Evolutionary conservation across 1,139 yeast species (phyloP), one percentile per base, ranked within the genome.

Genomic region (Yamadazyma aaseri): DNA sequence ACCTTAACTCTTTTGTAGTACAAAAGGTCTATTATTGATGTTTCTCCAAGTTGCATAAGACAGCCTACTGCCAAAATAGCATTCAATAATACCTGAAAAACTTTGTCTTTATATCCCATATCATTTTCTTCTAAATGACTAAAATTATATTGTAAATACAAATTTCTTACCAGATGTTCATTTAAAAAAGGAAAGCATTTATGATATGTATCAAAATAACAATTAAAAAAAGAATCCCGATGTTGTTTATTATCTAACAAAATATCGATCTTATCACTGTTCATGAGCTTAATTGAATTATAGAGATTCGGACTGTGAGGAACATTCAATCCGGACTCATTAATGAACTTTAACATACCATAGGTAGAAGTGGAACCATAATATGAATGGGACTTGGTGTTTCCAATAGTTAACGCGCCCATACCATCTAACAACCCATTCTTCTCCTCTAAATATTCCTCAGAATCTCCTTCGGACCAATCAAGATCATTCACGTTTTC

Each of bases 51-150:
- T 18, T 67, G 49, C 48, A 82, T 75, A 81, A 82, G 79, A 17
- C 81, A 72, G 8, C 86, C 86, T 8, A 79, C 53, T 0, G 85
- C 81, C 22, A 77, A 49, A 0, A 79, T 76, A 0, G 79, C 65
- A 45, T 78, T 71, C 30, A 74, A 52, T 15, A 79, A 49, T 4
- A 30, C 18, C 23, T 33, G 20, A 13, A 33, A 33, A 10, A 24
- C 9, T 13, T 17, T 24, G 7, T 33, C 20, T 20, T 33, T 33
- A 5, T 10, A 28, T 6, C 11, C 8, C 21, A 25, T 28, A 9
- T n/a, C n/a, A 7, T 12, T 9, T n/a, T 12, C 11, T 4, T 17
- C 12, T 10, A 22, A n/a, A 17, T 22, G 3, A 9, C 17, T 16
- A n/a, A 16, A 15, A 14, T 23, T 17, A n/a, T 17, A 17, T 12